Conservation (phyloP, 768 basidiomycete species). For the Serendipita sp. region DNA sequence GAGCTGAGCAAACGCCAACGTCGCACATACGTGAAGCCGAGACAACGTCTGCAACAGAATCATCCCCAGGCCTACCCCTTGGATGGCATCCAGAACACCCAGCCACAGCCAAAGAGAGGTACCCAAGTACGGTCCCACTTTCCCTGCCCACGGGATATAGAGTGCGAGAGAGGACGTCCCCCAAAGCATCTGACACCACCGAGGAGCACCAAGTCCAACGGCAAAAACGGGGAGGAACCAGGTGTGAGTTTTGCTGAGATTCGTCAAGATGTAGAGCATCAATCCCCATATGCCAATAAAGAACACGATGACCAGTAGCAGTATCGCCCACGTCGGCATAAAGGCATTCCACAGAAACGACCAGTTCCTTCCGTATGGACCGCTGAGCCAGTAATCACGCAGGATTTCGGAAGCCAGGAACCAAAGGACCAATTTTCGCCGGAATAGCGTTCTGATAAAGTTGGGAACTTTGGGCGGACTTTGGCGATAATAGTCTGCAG, state of each 20-base stretch:
- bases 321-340: constrained; percentile 69
- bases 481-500: constrained; percentile 73
- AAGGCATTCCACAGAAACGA: constrained; percentile 77
- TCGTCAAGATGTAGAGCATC: constrained; percentile 57
- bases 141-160: constrained; percentile 88
- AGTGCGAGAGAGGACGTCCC: constrained; percentile 85
- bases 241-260: constrained; percentile 85
- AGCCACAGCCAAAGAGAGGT: constrained; percentile 89
- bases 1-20: constrained; percentile 77
- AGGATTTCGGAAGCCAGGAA: constrained; percentile 85
- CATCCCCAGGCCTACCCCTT: constrained; percentile 89
- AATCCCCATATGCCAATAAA: constrained; percentile 77
- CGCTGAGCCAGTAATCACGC: constrained; percentile 85
- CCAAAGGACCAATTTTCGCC: constrained; percentile 85
- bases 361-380: constrained; percentile 93
- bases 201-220: constrained; percentile 81
- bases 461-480: constrained; percentile 90
- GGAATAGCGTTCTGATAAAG: constrained; percentile 78
- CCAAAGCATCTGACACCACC: constrained; percentile 98
- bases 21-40: constrained; percentile 85
- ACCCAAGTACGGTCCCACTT: constrained; percentile 73
- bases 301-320: constrained; percentile 65
- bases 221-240: constrained; percentile 93
- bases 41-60: constrained; percentile 78
- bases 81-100: constrained; percentile 83